phyloP scores from a whole-genome alignment of 2,329 filamentous ascomycete species.

The Penicillium sp. region DNA sequence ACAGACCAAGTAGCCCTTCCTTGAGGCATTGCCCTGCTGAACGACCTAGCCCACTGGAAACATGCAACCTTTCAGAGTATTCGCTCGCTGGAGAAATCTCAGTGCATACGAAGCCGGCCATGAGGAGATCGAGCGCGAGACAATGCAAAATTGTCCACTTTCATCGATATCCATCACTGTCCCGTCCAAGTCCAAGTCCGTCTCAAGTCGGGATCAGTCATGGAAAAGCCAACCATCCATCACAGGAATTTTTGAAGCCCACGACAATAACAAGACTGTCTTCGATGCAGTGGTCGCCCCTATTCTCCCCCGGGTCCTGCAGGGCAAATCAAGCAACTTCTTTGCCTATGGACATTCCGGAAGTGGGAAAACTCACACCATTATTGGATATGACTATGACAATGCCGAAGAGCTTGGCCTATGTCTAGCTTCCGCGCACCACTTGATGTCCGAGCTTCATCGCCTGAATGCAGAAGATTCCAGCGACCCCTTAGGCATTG shows the following conservation, averaged over 20 bases:
- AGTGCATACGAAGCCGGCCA: neutral
- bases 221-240: neutral
- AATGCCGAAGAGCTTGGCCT: constrained; percentile 14
- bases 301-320: constrained; percentile 26
- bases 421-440: neutral
- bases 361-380: constrained; percentile 47
- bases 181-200: neutral
- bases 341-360: constrained; percentile 49
- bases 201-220: neutral
- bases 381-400: constrained; percentile 47
- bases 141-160: neutral
- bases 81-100: neutral
- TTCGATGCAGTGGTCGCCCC: neutral
- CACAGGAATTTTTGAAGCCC: neutral
- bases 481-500: neutral
- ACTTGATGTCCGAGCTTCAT: neutral
- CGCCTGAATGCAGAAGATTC: neutral
- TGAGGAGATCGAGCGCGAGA: neutral
- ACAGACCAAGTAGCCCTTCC: too few species aligned
- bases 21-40: too few species aligned
- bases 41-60: neutral
- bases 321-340: constrained; percentile 43
- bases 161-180: neutral
- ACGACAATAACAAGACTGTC: neutral
- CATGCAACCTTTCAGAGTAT: neutral